A percentile compares a stretch with the other conserved stretches of the same genome.
phyloP scores from a whole-genome alignment of 2,329 filamentous ascomycete genomes.

The Niveomyces coronatus region DNA sequence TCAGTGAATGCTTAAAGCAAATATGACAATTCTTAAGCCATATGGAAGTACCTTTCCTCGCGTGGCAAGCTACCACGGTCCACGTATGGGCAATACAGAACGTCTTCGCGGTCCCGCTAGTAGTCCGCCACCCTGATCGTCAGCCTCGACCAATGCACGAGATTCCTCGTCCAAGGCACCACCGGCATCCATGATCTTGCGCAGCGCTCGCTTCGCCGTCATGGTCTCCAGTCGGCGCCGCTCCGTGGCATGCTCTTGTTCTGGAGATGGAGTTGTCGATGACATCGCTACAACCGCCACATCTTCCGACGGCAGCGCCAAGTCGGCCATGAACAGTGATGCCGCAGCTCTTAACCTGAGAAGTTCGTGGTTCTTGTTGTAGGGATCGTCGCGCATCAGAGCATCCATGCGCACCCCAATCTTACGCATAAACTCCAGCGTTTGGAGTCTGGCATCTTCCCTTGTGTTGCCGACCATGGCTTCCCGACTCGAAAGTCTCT shows the following conservation, averaged over 20 bases:
- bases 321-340: slow-evolving; percentile 63
- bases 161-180: slow-evolving; percentile 19
- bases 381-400: slow-evolving; percentile 59
- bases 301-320: slow-evolving; percentile 36
- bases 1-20: too few species aligned
- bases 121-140: slow-evolving; percentile 9
- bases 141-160: slow-evolving; percentile 16
- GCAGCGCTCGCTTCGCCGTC: slow-evolving; percentile 17
- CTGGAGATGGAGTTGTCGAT: too few species aligned
- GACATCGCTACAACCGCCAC: too few species aligned
- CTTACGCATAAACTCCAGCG: slow-evolving; percentile 48
- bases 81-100: slow-evolving; percentile 22
- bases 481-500: slow-evolving; percentile 7
- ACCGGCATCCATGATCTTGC: slow-evolving; percentile 19
- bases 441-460: slow-evolving; percentile 35
- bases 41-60: too few species aligned
- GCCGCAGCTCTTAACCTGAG: slow-evolving; percentile 64
- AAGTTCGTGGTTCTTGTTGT: slow-evolving; percentile 54
- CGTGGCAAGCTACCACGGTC: slow-evolving; percentile 10
- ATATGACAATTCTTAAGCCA: too few species aligned
- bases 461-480: slow-evolving; percentile 11
- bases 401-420: slow-evolving; percentile 62
- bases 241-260: slow-evolving; percentile 19
- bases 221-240: slow-evolving; percentile 20
- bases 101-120: slow-evolving; percentile 18